Evolutionary conservation across 2,329 filamentous ascomycete genomes (phyloP), one percentile per base, ranked within the genome.

Genomic region (Apiospora kogelbergensis): DNA sequence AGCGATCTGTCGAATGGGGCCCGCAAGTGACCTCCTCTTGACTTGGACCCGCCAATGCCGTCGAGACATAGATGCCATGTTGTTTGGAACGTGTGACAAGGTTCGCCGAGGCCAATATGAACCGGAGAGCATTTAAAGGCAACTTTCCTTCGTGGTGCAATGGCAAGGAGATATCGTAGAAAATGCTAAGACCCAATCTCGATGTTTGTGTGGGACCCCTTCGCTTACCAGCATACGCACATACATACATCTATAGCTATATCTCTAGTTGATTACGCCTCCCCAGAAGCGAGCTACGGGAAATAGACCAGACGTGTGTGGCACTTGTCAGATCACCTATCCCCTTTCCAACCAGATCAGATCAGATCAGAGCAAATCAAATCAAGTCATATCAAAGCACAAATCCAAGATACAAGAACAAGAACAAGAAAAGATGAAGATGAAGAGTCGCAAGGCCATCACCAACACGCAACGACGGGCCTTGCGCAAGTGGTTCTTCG

Each of bases 401-500:
- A 42, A 15, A 15, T 3, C 33, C 4, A 42, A 42, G 40, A 42
- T 9, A 24, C 3, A 46, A 26, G 22, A 30, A 17, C 2, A 13
- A 53, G 15, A 7, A 30, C 1, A 26, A 57, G 2, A 30, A 24
- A 24, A 60, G 9, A 30, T 20, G 2, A 60, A 60, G 53, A 67
- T 69, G 68, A 69, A 67, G 57, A 69, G 65, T 48, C 65, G 68
- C 40, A 69, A 69, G 68, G 48, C 68, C 57, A 69, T 69, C 33
- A 69, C 68, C 26, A 69, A 69, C 33, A 67, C 68, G 17, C 68
- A 69, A 26, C 68, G 68, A 17, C 68, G 68, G 30, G 68, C 68
- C 40, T 37, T 69, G 65, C 68, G 68, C 33, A 41, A 69, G 22
- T 69, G 68, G 68, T 69, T 67, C 68, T 69, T 69, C 53, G 68